Base-by-base conservation (phyloP, 2,329 filamentous ascomycete genomes). In the Trichoderma guizhouense region DNA sequence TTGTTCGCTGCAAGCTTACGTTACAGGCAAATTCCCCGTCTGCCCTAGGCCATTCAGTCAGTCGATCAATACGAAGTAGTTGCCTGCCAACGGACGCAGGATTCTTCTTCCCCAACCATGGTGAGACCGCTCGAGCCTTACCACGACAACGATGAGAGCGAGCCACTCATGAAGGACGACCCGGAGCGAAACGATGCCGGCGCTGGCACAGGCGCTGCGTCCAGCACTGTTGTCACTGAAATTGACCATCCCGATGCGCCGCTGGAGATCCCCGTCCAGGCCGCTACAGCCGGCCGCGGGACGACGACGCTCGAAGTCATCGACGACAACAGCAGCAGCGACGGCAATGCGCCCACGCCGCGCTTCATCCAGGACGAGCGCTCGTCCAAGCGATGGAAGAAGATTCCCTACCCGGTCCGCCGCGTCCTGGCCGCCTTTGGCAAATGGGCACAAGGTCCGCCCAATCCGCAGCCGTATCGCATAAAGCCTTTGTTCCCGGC, bases 401-500 rank as follows among this genome's bases (percentile, higher is more conserved):
- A 88, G 88, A 82, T 91, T 61, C 89, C 89, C 1, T 87, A 86
- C 75, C 84, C 87, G 14, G 79, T 87, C 47, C 85, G 87, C 57
- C 84, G 86, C 71, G 78, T 84, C 68, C 76, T 79, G 63, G 83
- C 79, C 67, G 80, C 82, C 63, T 77, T 83, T 5, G 80, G 76
- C 28, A 82, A 77, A 69, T 91, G 89, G 89, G 81, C 85, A 12
- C 79, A 82, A 58, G 90, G 90, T 0, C 90, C 90, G 3, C 75
- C 83, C n/a, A 84, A 84, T 36, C 86, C 89, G 2, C 83, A 82
- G 64, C 80, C 79, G 2, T 78, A 79, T 73, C 81, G 73, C 72
- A 90, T 92, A 77, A 81, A 82, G 60, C 89, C 90, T 0, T 73
- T 93, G 70, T 88, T 94, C 66, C 91, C 92, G 2, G 78, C 78